Conservation (phyloP, 1,284 basidiomycete species). For the Rhodotorula sp. region DNA sequence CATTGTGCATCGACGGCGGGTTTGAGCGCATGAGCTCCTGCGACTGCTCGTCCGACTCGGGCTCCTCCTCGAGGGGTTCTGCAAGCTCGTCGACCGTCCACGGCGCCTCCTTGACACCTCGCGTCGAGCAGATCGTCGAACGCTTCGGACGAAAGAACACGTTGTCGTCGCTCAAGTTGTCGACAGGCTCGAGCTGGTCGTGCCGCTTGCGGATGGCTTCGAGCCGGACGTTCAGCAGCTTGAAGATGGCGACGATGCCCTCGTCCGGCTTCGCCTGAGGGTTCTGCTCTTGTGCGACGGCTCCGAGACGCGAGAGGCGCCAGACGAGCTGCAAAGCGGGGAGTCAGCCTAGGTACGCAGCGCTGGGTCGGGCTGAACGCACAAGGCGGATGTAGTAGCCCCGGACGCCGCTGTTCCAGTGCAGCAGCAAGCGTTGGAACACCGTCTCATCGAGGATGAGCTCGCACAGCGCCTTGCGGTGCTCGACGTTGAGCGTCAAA, state of each 20-base stretch:
- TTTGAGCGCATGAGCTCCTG: conserved; percentile 31
- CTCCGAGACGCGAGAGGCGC: conserved; percentile 55
- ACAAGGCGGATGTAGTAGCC: conserved; percentile 49
- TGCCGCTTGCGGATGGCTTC: conserved; percentile 55
- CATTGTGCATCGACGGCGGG: not conserved
- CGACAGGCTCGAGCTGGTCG: conserved; percentile 48
- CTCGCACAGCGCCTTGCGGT: conserved; percentile 54
- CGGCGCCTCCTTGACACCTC: conserved; percentile 47
- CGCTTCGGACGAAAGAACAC: conserved; percentile 39
- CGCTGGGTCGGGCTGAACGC: not conserved
- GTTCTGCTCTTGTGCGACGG: conserved; percentile 39
- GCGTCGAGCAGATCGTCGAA: conserved; percentile 48
- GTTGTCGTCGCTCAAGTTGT: conserved; percentile 39
- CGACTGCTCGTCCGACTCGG: conserved; percentile 28
- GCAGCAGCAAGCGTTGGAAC: conserved; percentile 55
- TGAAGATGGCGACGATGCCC: conserved; percentile 53
- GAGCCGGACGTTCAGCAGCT: conserved; percentile 54
- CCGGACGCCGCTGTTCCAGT: conserved; percentile 57
- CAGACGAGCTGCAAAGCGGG: conserved; percentile 53
- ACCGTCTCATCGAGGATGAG: conserved; percentile 53
- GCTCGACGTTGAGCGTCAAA: conserved; percentile 52
- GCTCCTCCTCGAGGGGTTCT: conserved; percentile 30
- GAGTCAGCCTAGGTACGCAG: not conserved
- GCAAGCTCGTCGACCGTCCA: conserved; percentile 44
- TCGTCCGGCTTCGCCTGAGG: conserved; percentile 48